Evolutionary conservation across 257 asterid species (phyloP).

Genomic region (Nicotiana undulata): DNA sequence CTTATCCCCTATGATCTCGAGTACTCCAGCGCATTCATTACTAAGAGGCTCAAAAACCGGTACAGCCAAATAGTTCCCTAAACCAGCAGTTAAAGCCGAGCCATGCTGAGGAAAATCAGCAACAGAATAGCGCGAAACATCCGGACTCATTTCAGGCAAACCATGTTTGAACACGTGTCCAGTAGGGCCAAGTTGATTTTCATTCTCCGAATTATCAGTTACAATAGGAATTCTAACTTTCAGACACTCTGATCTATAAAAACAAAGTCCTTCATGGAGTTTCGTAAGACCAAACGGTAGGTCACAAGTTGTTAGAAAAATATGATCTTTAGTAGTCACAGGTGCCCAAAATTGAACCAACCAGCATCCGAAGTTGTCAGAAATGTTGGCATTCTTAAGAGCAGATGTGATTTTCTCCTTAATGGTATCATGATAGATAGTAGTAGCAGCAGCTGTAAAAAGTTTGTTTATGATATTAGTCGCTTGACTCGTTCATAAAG

Average conservation of each 20-base stretch:
- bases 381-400: neutral
- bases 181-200: neutral
- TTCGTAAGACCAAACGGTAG: neutral
- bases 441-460: neutral
- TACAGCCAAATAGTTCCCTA: neutral
- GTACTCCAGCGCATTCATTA: neutral
- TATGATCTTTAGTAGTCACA: neutral
- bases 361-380: neutral
- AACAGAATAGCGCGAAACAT: neutral
- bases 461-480: neutral
- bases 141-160: neutral
- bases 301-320: neutral
- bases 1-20: neutral
- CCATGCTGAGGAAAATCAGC: neutral
- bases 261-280: neutral
- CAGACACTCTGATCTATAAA: neutral
- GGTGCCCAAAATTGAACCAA: neutral
- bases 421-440: neutral
- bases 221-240: no score
- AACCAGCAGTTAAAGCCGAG: neutral
- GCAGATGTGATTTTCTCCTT: neutral
- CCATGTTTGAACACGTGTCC: neutral
- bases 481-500: neutral
- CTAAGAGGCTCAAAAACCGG: neutral
- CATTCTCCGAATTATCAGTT: neutral